Conservation (phyloP, 495 filamentous ascomycete genomes). For the Halenospora varia region DNA sequence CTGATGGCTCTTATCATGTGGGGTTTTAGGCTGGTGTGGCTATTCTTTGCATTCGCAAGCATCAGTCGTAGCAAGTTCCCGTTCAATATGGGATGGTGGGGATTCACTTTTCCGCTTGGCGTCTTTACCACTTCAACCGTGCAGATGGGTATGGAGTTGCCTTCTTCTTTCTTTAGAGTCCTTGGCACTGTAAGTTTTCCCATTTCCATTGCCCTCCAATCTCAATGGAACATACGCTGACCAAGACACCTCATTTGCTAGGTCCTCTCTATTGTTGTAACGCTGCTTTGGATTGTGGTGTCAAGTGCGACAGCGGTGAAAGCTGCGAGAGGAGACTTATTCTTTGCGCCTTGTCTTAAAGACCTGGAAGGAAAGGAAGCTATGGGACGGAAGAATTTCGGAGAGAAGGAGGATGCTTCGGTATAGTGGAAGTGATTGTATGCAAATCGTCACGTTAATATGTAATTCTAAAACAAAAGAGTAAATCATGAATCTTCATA, state of each 20-base stretch:
- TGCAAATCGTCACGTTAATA: too few species aligned
- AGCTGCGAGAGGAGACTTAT: too few species aligned
- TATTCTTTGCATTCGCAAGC: slow-evolving; percentile 50
- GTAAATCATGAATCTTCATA: too few species aligned
- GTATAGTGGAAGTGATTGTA: too few species aligned
- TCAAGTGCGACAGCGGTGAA: too few species aligned
- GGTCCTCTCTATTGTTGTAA: slow-evolving; percentile 45
- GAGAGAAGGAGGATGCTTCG: too few species aligned
- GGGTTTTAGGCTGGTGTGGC: slow-evolving; percentile 59
- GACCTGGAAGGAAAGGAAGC: too few species aligned
- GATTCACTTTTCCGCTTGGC: slow-evolving; percentile 58
- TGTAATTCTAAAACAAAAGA: too few species aligned
- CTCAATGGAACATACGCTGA: background rate
- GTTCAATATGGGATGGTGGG: slow-evolving; percentile 69
- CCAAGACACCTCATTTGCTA: slow-evolving; percentile 17
- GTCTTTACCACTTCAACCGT: slow-evolving; percentile 48
- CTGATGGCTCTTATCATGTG: slow-evolving; percentile 51
- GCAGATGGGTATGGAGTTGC: slow-evolving; percentile 43
- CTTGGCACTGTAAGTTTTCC: slow-evolving; percentile 43
- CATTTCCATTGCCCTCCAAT: slow-evolving; percentile 8
- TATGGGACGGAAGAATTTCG: too few species aligned
- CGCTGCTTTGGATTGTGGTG: slow-evolving; percentile 50
- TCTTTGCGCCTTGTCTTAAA: too few species aligned
- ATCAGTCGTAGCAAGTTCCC: slow-evolving; percentile 46
- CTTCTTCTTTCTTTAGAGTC: slow-evolving; percentile 49